Conservation (phyloP, 495 filamentous ascomycete species). For the Tuber brumale region DNA sequence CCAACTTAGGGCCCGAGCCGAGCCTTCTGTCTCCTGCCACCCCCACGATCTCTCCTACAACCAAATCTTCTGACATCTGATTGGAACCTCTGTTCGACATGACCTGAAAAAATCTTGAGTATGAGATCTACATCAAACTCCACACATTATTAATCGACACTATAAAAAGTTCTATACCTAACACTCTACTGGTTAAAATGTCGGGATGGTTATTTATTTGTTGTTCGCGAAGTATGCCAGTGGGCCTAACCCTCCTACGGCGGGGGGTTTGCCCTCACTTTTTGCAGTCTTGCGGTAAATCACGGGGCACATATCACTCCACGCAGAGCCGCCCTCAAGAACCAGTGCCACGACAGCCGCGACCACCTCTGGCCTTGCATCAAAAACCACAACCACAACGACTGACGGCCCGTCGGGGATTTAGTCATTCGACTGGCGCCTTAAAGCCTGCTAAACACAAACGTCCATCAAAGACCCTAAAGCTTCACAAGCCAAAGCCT, state of each 20-base stretch:
- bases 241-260: neutral
- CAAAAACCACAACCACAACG: slow-evolving; percentile 3
- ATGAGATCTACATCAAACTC: neutral
- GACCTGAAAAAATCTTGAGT: neutral
- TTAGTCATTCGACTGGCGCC: slow-evolving; percentile 2
- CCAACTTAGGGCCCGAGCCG: neutral
- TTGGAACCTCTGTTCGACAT: neutral
- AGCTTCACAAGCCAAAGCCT: neutral
- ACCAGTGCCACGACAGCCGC: neutral
- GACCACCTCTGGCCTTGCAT: neutral
- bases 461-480: neutral
- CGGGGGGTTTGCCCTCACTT: neutral
- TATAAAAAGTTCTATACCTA: neutral
- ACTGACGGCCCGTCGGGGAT: neutral
- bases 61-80: neutral
- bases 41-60: neutral
- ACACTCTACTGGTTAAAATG: neutral
- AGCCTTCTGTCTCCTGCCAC: neutral
- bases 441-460: neutral
- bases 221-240: neutral
- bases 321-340: neutral
- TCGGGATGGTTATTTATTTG: neutral
- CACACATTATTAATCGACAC: neutral
- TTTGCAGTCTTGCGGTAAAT: neutral
- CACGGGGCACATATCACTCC: neutral